Conservation (phyloP, 192 early-diverging fungal genomes). For the Ambispora gerdemannii region DNA sequence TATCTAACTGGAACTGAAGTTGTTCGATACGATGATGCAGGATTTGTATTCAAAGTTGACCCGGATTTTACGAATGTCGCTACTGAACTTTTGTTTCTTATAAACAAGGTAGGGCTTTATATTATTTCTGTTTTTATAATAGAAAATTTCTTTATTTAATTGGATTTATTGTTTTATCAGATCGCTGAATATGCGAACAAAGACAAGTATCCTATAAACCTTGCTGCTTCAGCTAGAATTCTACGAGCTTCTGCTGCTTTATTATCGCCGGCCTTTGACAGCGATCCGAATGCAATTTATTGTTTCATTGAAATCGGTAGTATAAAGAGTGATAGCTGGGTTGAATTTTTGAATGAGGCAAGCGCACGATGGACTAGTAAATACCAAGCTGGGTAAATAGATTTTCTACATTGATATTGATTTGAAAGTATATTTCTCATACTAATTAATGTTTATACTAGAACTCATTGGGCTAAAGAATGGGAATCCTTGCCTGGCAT, state of each 20-base stretch:
- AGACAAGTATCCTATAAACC: not conserved
- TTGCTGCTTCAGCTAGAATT: slow-evolving; percentile 26
- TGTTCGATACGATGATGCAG: slow-evolving; percentile 8
- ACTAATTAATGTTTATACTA: no score
- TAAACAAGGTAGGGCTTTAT: not conserved
- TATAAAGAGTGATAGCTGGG: no score
- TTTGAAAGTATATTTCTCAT: no score
- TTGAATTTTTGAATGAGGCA: no score
- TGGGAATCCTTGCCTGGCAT: slow-evolving; percentile 31
- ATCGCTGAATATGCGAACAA: not conserved
- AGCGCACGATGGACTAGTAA: slow-evolving; percentile 21
- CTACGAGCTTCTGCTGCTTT: slow-evolving; percentile 34
- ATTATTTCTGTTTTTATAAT: not conserved
- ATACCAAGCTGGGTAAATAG: slow-evolving; percentile 37
- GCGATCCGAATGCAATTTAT: no score
- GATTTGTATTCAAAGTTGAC: slow-evolving; percentile 34
- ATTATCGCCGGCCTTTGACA: no score
- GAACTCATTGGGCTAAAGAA: slow-evolving; percentile 37
- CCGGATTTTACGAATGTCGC: not conserved
- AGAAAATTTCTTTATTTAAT: no score
- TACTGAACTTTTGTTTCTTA: not conserved
- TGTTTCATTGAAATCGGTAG: no score
- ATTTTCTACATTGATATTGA: no score
- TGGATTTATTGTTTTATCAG: no score
- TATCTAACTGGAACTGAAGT: slow-evolving; percentile 30